Conservation (phyloP, 2,329 filamentous ascomycete genomes). For the Exophiala sp. region DNA sequence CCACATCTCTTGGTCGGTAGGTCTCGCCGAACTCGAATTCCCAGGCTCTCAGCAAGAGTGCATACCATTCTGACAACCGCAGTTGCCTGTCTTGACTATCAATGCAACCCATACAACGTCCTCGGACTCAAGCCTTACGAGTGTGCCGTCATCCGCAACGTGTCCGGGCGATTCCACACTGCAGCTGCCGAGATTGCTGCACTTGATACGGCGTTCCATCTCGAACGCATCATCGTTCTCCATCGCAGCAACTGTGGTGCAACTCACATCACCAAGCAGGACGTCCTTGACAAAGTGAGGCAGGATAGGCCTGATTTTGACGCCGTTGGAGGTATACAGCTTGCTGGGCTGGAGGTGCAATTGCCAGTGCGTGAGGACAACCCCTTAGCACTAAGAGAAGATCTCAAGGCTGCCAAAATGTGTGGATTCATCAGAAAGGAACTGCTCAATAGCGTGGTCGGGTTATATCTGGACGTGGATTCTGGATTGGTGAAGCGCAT, state of each 20-base stretch:
- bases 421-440: constrained; percentile 7
- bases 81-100: constrained; percentile 15
- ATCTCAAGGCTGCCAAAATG: constrained; percentile 3
- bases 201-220: constrained; percentile 10
- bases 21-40: not conserved
- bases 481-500: constrained; percentile 7
- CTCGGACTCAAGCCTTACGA: constrained; percentile 2
- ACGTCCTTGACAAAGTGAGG: not conserved
- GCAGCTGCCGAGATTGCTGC: constrained; percentile 9
- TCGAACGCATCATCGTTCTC: constrained; percentile 7
- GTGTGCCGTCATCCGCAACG: constrained; percentile 9
- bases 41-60: not conserved
- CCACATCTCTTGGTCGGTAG: constrained; percentile 9
- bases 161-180: constrained; percentile 8
- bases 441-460: constrained; percentile 7
- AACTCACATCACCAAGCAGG: constrained; percentile 5
- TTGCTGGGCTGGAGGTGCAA: not conserved
- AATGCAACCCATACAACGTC: constrained; percentile 8
- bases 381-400: constrained; percentile 1
- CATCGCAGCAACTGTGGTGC: constrained; percentile 15
- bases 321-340: not conserved
- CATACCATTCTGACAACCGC: not conserved
- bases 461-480: constrained; percentile 12
- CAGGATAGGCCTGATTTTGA: constrained; percentile 11
- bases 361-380: constrained; percentile 8